Percentiles rank a stretch among this genome's conserved stretches.
phyloP scores from a whole-genome alignment of 108 stramenopile species.

The Nitzschia sp. region DNA sequence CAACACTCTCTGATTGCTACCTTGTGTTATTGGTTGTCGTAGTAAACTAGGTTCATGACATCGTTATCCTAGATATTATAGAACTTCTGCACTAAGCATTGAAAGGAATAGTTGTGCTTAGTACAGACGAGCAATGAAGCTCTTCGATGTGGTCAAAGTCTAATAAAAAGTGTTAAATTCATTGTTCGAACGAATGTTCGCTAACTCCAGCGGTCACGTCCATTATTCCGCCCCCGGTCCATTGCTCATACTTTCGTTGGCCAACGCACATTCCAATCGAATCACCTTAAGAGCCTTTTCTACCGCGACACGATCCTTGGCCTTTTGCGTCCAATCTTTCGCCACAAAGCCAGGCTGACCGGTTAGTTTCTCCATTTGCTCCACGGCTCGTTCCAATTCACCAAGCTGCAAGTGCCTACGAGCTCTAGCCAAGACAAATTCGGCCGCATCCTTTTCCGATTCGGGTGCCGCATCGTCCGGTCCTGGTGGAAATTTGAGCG shows the following conservation, averaged over 20 bases:
- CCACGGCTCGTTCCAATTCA: conserved; percentile 74
- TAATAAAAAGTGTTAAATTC: too few relatives aligned
- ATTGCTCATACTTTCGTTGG: conserved; percentile 64
- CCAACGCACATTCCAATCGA: conserved; percentile 79
- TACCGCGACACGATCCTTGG: conserved; percentile 69
- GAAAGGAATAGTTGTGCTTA: too few relatives aligned
- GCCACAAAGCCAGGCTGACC: conserved; percentile 79
- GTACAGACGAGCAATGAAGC: too few relatives aligned
- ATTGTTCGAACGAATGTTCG: too few relatives aligned
- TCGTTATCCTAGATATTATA: too few relatives aligned
- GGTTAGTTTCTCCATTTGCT: conserved; percentile 59
- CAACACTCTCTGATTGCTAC: too few relatives aligned
- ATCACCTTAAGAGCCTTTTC: conserved; percentile 84
- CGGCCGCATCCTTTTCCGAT: conserved; percentile 58
- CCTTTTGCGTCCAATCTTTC: conserved; percentile 72
- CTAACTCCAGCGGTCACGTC: too few relatives aligned
- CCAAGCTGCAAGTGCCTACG: conserved; percentile 71
- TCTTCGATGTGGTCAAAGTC: too few relatives aligned
- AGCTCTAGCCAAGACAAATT: conserved; percentile 70
- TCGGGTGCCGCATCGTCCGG: conserved; percentile 65
- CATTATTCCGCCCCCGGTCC: not conserved
- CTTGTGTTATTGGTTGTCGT: too few relatives aligned
- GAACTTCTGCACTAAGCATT: too few relatives aligned
- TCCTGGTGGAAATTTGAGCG: conserved; percentile 63
- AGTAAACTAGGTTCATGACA: too few relatives aligned